These are phyloP conservation scores for Phtheirospermum japonicum DNA, from an alignment of 257 asterid species.

Conservation along the genomic window DNA sequence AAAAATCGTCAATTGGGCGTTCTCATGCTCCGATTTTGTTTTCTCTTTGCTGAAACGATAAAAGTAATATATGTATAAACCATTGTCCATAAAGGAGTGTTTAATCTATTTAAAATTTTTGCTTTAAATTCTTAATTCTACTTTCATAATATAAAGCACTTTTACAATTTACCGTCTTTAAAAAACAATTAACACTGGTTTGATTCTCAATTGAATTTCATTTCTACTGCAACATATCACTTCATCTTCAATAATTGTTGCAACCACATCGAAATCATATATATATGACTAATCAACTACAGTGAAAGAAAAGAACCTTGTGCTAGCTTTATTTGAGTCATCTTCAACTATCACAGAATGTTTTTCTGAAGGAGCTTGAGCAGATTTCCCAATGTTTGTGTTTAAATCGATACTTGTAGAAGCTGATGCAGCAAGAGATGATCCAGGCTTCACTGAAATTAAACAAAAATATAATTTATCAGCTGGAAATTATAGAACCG, in stretches of 20 bases:
- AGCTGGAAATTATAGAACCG: conserved; percentile 1
- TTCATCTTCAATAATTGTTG: no score
- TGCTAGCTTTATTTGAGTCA: conserved; percentile 33
- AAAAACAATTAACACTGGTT: no score
- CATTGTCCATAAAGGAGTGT: neutral
- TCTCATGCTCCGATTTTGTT: conserved; percentile 31
- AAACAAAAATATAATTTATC: conserved; percentile 9
- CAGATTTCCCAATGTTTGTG: conserved; percentile 28
- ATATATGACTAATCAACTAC: neutral
- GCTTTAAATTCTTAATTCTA: no score
- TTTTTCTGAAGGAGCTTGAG: conserved; percentile 12
- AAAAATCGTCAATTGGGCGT: conserved; percentile 59
- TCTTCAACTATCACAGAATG: conserved; percentile 30
- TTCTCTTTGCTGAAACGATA: conserved; percentile 43
- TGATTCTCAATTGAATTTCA: no score
- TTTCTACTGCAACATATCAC: no score
- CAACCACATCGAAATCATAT: no score
- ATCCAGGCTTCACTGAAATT: conserved; percentile 48
- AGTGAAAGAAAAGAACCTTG: conserved; percentile 26
- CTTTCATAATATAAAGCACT: no score
- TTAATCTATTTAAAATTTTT: no score
- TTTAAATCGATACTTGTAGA: conserved; percentile 32
- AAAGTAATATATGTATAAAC: neutral
- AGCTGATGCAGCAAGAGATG: conserved; percentile 29
- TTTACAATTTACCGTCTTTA: no score